These are phyloP conservation scores for Ramicandelaber brevisporus DNA, from an alignment of 192 early-diverging fungal genomes.

Conservation along the genomic window DNA sequence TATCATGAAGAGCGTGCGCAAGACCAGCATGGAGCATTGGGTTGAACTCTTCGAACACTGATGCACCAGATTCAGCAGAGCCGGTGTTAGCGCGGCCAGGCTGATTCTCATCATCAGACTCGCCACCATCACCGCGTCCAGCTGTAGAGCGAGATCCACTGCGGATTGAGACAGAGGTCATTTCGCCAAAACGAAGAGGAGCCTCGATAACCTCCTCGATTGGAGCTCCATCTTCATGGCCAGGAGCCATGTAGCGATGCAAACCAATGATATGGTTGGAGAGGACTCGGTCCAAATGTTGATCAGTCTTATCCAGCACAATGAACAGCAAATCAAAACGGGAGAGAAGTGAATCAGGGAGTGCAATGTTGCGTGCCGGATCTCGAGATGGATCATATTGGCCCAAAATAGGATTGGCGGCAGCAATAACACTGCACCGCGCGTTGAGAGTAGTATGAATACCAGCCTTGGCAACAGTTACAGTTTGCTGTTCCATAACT, in stretches of 20 bases:
- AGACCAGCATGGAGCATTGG: conserved; percentile 55
- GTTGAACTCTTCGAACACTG: conserved; percentile 76
- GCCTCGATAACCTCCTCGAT: conserved; percentile 14
- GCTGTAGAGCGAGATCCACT: too few species aligned
- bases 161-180: too few species aligned
- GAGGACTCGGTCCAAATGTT: conserved; percentile 59
- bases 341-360: conserved; percentile 85
- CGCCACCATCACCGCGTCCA: conserved; percentile 9
- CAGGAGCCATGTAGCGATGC: conserved; percentile 76
- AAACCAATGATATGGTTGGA: conserved; percentile 82
- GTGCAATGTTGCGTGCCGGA: conserved; percentile 80
- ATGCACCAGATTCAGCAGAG: conserved; percentile 21
- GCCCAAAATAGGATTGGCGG: conserved; percentile 85
- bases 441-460: conserved; percentile 96
- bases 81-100: too few species aligned
- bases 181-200: conserved; percentile 8
- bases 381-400: conserved; percentile 69
- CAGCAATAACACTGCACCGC: conserved; percentile 85
- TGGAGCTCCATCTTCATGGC: conserved; percentile 53
- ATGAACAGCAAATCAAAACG: conserved; percentile 97
- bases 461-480: conserved; percentile 94
- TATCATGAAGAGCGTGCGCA: too few species aligned
- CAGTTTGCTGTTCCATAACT: conserved; percentile 99
- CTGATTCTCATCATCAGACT: conserved; percentile 15
- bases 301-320: conserved; percentile 75